Conservation (phyloP, 148 eudicot species). For the Spergularia bocconei region DNA sequence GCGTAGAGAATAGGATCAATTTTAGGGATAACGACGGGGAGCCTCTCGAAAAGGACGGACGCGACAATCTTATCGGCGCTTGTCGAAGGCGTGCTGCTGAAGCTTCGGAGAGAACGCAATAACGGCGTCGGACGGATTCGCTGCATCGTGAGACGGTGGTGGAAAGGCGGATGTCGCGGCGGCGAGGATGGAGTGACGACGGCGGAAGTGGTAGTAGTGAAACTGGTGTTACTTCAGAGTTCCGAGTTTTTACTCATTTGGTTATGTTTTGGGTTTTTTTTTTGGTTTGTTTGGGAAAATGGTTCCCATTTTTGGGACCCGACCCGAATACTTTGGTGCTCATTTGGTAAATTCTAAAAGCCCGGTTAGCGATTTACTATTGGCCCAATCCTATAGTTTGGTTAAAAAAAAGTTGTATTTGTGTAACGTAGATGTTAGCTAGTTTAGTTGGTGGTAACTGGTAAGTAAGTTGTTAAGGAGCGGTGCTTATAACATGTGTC, state of each 20-base stretch:
- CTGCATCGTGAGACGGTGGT: conserved; percentile 15
- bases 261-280: no score
- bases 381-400: no score
- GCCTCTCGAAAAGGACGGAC: conserved; percentile 84
- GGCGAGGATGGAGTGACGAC: not conserved
- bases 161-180: not conserved
- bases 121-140: conserved; percentile 20
- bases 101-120: conserved; percentile 18
- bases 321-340: no score
- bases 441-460: no score
- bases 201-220: not conserved
- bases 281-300: no score
- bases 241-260: not conserved
- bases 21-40: conserved; percentile 83
- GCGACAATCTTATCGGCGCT: conserved; percentile 64
- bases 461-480: no score
- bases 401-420: no score
- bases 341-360: no score
- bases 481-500: no score
- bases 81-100: conserved; percentile 22
- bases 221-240: not conserved
- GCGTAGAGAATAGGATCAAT: conserved; percentile 87
- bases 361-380: no score
- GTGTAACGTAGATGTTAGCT: no score
- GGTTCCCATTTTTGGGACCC: no score